These are phyloP conservation scores for Phytophthora europaea DNA, from an alignment of 352 stramenopile species.

Conservation along the genomic window DNA sequence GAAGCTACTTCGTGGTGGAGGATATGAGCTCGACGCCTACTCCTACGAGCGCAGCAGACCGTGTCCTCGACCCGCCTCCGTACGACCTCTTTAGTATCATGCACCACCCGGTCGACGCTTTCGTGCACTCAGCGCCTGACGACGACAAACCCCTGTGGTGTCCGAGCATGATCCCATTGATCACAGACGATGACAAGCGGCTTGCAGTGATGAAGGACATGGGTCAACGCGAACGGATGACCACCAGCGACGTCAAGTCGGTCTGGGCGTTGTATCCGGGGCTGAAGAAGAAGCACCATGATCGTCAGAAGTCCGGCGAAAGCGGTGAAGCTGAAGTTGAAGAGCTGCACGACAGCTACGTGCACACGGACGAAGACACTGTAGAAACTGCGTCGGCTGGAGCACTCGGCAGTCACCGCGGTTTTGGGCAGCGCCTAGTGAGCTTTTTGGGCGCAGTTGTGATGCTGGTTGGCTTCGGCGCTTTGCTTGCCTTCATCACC, in stretches of 20 bases:
- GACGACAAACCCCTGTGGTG: slow-evolving; percentile 61
- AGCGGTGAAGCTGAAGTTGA: slow-evolving; percentile 33
- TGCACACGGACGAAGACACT: slow-evolving; percentile 69
- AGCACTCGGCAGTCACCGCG: slow-evolving; percentile 11
- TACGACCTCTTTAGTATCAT: slow-evolving; percentile 92
- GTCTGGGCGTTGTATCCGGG: slow-evolving; percentile 79
- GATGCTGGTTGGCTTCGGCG: slow-evolving; percentile 65
- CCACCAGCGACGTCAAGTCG: slow-evolving; percentile 77
- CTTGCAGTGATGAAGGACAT: slow-evolving; percentile 69
- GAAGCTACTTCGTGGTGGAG: slow-evolving; percentile 78
- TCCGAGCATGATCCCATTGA: slow-evolving; percentile 71
- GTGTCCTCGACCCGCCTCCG: slow-evolving; percentile 32
- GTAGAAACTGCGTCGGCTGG: slow-evolving; percentile 18
- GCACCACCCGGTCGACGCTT: slow-evolving; percentile 78
- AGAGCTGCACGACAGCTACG: slow-evolving; percentile 63
- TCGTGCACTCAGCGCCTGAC: slow-evolving; percentile 52
- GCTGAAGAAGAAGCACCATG: slow-evolving; percentile 58
- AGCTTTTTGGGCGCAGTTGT: slow-evolving; percentile 77
- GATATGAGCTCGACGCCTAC: slow-evolving; percentile 34
- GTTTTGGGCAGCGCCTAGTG: slow-evolving; percentile 55
- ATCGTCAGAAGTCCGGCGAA: slow-evolving; percentile 44
- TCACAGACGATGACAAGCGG: slow-evolving; percentile 60
- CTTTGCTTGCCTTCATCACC: slow-evolving; percentile 51
- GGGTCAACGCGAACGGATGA: slow-evolving; percentile 79
- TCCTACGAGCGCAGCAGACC: slow-evolving; percentile 28